Percentiles rank a stretch among this genome's conserved stretches.
These are phyloP conservation scores for Fraxinus ornus DNA, from an alignment of 305 asterid genomes.

Conservation along the genomic window DNA sequence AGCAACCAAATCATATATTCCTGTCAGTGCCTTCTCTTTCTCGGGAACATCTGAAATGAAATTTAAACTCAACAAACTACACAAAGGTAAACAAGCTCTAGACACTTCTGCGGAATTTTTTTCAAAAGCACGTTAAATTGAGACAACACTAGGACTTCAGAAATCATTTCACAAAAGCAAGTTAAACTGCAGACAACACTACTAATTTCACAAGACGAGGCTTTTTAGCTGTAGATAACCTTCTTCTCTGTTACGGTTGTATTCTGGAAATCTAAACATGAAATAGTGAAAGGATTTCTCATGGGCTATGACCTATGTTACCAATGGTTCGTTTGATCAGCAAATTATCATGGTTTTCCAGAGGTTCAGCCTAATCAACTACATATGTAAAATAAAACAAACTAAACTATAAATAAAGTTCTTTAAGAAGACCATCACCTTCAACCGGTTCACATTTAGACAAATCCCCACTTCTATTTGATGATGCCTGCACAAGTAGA, in stretches of 20 bases:
- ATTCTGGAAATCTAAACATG: slow-evolving; percentile 7
- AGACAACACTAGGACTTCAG: not conserved
- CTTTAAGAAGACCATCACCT: slow-evolving; percentile 45
- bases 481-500: slow-evolving; percentile 61
- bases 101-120: not conserved
- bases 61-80: slow-evolving; percentile 15
- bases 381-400: not conserved
- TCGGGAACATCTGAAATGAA: slow-evolving; percentile 47
- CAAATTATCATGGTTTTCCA: not conserved
- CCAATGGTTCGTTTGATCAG: not conserved
- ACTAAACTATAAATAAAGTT: not conserved
- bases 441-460: slow-evolving; percentile 58
- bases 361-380: not conserved
- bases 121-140: not conserved
- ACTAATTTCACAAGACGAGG: not conserved
- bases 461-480: slow-evolving; percentile 54
- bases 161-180: not conserved
- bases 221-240: not conserved
- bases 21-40: slow-evolving; percentile 73
- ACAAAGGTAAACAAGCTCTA: not conserved
- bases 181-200: not conserved
- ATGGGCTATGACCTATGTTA: not conserved
- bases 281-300: not conserved
- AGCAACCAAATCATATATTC: slow-evolving; percentile 87
- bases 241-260: not conserved